Conservation (phyloP, 1,284 basidiomycete genomes). For the Trametes pubescens region DNA sequence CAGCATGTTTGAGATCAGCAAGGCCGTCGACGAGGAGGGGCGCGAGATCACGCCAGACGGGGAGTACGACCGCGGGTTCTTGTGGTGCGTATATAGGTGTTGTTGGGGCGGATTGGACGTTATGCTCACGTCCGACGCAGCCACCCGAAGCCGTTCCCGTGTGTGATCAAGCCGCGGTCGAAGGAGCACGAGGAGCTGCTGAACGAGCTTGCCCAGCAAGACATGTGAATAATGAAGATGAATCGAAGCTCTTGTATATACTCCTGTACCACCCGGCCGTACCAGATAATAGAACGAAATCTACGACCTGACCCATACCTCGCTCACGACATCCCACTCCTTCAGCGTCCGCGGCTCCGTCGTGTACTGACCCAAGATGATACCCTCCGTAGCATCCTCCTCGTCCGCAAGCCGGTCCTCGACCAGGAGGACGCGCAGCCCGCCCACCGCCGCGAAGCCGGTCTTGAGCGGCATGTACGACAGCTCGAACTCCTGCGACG, state of each 20-base stretch:
- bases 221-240: slow-evolving; percentile 1
- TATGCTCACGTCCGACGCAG: slow-evolving; percentile 12
- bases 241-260: not conserved
- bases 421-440: slow-evolving; percentile 66
- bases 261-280: not conserved
- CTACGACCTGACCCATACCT: slow-evolving; percentile 65
- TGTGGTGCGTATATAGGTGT: slow-evolving; percentile 19
- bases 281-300: not conserved
- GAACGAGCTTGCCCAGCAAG: slow-evolving; percentile 19
- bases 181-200: slow-evolving; percentile 30
- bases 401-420: slow-evolving; percentile 62
- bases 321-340: slow-evolving; percentile 74
- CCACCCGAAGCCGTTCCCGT: slow-evolving; percentile 35
- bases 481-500: slow-evolving; percentile 64
- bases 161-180: slow-evolving; percentile 31
- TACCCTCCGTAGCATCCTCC: slow-evolving; percentile 50
- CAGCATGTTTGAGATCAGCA: slow-evolving; percentile 30
- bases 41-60: slow-evolving; percentile 29
- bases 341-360: slow-evolving; percentile 56
- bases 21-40: slow-evolving; percentile 31
- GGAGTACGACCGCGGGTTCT: slow-evolving; percentile 30
- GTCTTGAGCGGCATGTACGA: slow-evolving; percentile 60
- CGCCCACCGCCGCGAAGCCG: slow-evolving; percentile 69
- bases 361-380: slow-evolving; percentile 36
- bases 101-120: not conserved